Evolutionary conservation across 495 filamentous ascomycete genomes (phyloP).

Genomic region (Copromyces sp.): DNA sequence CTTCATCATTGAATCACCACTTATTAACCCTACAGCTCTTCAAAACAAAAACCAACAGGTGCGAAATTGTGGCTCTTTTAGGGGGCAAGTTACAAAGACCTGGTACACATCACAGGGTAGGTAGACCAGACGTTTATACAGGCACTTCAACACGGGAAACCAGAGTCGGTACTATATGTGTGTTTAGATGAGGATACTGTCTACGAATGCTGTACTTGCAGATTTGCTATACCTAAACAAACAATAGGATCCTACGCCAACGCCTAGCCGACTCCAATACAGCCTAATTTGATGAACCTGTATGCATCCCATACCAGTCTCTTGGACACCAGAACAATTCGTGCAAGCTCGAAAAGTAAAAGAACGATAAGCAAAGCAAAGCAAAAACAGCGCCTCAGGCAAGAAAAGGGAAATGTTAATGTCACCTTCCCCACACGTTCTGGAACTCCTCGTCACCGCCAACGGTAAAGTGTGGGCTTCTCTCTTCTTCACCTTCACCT

Average conservation of each 20-base stretch:
- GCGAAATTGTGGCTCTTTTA: too few relatives aligned
- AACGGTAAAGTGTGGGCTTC: conserved; percentile 10
- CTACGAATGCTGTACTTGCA: background rate
- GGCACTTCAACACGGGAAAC: background rate
- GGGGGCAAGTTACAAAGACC: too few relatives aligned
- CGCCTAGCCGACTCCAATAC: background rate
- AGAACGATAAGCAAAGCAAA: background rate
- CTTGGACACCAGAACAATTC: background rate
- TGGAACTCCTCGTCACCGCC: conserved; percentile 20
- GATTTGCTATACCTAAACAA: background rate
- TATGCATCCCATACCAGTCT: background rate
- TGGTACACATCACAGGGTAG: too few relatives aligned
- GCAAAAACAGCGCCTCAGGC: background rate
- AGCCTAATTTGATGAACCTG: background rate
- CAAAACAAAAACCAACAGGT: too few relatives aligned
- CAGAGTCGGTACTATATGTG: background rate
- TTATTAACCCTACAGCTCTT: too few relatives aligned
- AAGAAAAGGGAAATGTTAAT: background rate
- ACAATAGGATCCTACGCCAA: background rate
- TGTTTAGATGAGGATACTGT: background rate
- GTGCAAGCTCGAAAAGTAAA: background rate
- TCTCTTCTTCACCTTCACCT: background rate
- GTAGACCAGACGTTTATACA: background rate
- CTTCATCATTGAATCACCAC: too few relatives aligned
- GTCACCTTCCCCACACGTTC: conserved; percentile 24